phyloP scores from a whole-genome alignment of 352 stramenopile species.

The Globisporangium carolinianum region DNA sequence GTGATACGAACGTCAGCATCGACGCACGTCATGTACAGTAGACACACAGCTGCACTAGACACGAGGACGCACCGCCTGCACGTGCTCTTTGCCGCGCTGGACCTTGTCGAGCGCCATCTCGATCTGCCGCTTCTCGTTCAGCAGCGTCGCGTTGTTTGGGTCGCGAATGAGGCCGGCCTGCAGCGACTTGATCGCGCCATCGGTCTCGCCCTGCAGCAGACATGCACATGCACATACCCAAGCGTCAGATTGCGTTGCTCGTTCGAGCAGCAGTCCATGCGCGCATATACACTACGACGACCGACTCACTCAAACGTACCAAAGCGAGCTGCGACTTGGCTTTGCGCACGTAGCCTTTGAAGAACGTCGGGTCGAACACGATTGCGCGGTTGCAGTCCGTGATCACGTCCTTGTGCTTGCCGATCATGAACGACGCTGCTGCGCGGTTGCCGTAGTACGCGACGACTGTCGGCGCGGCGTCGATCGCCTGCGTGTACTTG shows the following conservation, averaged over 20 bases:
- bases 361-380: conserved; percentile 83
- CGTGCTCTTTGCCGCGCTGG: conserved; percentile 58
- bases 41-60: not conserved
- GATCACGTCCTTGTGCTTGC: conserved; percentile 86
- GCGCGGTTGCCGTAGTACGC: conserved; percentile 89
- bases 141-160: conserved; percentile 69
- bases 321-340: conserved; percentile 80
- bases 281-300: not conserved
- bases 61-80: conserved; percentile 39
- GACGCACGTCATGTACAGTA: too few relatives aligned
- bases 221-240: not conserved
- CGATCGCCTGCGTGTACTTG: conserved; percentile 89
- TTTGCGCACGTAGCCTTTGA: conserved; percentile 90
- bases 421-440: conserved; percentile 88
- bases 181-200: conserved; percentile 69
- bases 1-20: not conserved
- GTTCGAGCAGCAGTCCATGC: not conserved
- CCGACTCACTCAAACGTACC: conserved; percentile 19
- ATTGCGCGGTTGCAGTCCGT: conserved; percentile 88
- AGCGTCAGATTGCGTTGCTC: not conserved
- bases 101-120: conserved; percentile 82
- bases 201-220: conserved; percentile 51
- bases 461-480: conserved; percentile 73
- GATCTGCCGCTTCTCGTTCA: conserved; percentile 69
- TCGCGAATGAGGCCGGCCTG: conserved; percentile 65